phyloP scores from a whole-genome alignment of 2,329 filamentous ascomycete species.

The Phialophora verrucosa region DNA sequence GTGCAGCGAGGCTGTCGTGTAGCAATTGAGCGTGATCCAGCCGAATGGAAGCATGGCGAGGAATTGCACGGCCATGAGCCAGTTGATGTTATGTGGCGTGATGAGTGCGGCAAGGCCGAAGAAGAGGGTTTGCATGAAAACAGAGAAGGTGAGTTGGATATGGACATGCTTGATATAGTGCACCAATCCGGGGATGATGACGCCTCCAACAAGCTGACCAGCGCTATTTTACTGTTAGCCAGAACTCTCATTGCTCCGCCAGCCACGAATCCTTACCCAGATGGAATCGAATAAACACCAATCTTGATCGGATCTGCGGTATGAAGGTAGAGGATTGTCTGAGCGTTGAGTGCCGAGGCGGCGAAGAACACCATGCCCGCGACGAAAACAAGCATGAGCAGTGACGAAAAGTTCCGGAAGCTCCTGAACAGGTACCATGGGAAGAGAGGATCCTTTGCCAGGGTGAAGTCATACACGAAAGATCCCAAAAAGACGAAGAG shows the following conservation, averaged over 20 bases:
- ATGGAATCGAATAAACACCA: conserved; percentile 34
- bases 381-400: conserved; percentile 33
- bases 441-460: conserved; percentile 53
- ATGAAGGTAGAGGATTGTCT: conserved; percentile 31
- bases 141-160: conserved; percentile 30
- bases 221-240: conserved; percentile 20
- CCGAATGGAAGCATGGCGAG: conserved; percentile 34
- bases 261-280: conserved; percentile 24
- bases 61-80: conserved; percentile 33
- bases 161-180: conserved; percentile 34
- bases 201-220: conserved; percentile 33
- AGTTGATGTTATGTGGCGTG: conserved; percentile 33
- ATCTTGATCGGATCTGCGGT: conserved; percentile 33
- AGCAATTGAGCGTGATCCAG: conserved; percentile 32
- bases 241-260: neutral
- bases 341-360: conserved; percentile 30
- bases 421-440: conserved; percentile 44
- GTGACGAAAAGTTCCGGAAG: conserved; percentile 31
- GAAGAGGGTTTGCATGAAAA: conserved; percentile 34
- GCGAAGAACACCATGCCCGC: conserved; percentile 35
- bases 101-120: conserved; percentile 32
- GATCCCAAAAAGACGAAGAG: conserved; percentile 47
- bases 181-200: conserved; percentile 29
- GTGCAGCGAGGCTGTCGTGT: conserved; percentile 33
- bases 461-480: conserved; percentile 47